phyloP scores from a whole-genome alignment of 1,284 basidiomycete species.

The Malassezia obtusa region DNA sequence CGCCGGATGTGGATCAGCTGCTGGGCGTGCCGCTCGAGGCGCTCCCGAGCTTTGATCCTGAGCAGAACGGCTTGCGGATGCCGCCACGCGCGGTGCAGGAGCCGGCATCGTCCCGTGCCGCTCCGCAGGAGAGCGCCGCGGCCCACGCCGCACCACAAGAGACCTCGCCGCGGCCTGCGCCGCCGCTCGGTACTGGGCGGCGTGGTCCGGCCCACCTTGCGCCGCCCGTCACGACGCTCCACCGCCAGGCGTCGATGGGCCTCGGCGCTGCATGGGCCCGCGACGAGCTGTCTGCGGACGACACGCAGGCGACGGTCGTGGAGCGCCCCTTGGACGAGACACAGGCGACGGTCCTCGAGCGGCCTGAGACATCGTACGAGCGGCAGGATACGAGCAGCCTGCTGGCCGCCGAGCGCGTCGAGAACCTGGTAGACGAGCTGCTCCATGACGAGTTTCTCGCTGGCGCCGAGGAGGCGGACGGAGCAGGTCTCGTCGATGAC shows the following conservation, averaged over 20 bases:
- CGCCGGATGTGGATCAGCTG: too few species aligned
- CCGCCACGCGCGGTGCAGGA: too few species aligned
- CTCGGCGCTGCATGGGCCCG: background rate
- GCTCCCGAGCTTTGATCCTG: too few species aligned
- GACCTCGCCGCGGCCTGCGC: background rate
- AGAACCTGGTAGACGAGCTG: conserved; percentile 36
- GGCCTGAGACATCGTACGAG: background rate
- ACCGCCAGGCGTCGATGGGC: background rate
- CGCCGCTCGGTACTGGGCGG: too few species aligned
- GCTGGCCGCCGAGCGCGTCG: conserved; percentile 5
- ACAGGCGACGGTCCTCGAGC: background rate
- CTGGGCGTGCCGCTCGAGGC: too few species aligned
- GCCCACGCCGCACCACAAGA: too few species aligned
- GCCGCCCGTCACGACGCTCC: background rate
- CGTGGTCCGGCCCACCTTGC: too few species aligned
- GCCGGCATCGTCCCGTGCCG: too few species aligned
- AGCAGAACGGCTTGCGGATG: too few species aligned
- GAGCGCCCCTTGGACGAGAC: background rate
- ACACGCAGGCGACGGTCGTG: background rate
- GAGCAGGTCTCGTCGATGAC: conserved; percentile 13
- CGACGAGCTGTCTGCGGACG: background rate
- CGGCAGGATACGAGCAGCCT: background rate
- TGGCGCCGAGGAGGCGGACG: conserved; percentile 6
- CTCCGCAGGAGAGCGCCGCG: too few species aligned
- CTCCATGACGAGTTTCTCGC: conserved; percentile 32